Evolutionary conservation across 108 stramenopile species (phyloP).

Genomic region (Skeletonema marinoi): DNA sequence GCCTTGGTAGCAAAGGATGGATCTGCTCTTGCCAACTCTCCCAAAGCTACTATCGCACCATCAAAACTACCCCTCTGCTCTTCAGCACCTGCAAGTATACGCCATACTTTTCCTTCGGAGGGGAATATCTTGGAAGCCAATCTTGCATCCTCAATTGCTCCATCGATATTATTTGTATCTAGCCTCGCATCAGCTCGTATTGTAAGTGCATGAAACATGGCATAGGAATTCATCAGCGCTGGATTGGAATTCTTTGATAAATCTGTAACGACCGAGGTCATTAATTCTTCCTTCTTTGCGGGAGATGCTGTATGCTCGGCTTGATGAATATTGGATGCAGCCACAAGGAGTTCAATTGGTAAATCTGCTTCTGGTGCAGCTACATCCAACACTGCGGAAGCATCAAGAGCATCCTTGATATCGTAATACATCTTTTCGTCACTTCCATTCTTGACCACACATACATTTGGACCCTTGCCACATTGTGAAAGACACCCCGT

Average conservation of each 20-base stretch:
- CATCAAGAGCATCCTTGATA: conserved; percentile 32
- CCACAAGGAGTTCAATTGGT: conserved; percentile 44
- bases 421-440: conserved; percentile 38
- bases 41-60: conserved; percentile 25
- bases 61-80: conserved; percentile 32
- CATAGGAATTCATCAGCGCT: conserved; percentile 23
- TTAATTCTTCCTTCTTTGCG: conserved; percentile 28
- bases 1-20: conserved; percentile 46
- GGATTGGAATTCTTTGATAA: conserved; percentile 34
- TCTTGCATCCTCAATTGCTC: conserved; percentile 42
- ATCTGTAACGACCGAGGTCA: conserved; percentile 24
- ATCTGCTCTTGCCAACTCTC: conserved; percentile 30
- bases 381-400: conserved; percentile 45
- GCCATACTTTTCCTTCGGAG: conserved; percentile 37
- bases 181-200: conserved; percentile 43
- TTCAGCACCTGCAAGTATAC: conserved; percentile 40
- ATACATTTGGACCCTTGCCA: conserved; percentile 50
- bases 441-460: conserved; percentile 12
- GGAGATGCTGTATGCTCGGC: conserved; percentile 18
- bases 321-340: conserved; percentile 30
- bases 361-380: conserved; percentile 15
- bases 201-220: conserved; percentile 36
- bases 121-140: conserved; percentile 28
- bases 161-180: conserved; percentile 26
- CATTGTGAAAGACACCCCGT: conserved; percentile 50